Evolutionary conservation across 306 rosid species (phyloP).

Genomic region (Lagenaria siceraria): DNA sequence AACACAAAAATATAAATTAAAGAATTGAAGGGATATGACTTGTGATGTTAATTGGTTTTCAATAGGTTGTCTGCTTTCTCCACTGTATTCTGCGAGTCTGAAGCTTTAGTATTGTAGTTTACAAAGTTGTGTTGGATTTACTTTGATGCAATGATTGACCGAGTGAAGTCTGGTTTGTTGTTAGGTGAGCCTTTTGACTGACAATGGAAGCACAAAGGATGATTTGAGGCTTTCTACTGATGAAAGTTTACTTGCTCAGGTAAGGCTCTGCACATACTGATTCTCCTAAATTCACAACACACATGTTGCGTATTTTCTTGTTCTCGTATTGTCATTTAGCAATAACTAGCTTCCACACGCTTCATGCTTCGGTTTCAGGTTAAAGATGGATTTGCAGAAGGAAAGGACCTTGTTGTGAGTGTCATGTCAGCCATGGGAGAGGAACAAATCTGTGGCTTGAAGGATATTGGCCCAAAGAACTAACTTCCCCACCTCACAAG

Average conservation of each 20-base stretch:
- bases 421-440: slow-evolving; percentile 34
- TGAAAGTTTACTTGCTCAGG: slow-evolving; percentile 19
- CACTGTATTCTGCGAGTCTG: neutral
- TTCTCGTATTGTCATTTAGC: neutral
- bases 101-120: neutral
- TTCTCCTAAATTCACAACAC: neutral
- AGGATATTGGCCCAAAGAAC: slow-evolving; percentile 26
- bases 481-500: neutral
- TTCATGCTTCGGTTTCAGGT: slow-evolving; percentile 9
- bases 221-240: slow-evolving; percentile 23
- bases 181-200: slow-evolving; percentile 19
- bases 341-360: neutral
- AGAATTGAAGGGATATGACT: neutral
- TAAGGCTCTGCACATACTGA: neutral
- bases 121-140: neutral
- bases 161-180: neutral
- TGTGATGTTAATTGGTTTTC: too few species aligned
- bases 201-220: slow-evolving; percentile 19
- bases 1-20: neutral
- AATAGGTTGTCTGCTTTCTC: neutral
- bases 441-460: slow-evolving; percentile 24
- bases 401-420: slow-evolving; percentile 25
- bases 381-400: slow-evolving; percentile 23
- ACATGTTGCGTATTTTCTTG: neutral
- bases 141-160: neutral